Base-by-base conservation (phyloP, 2,329 filamentous ascomycete genomes). In the Aspergillus melleus region DNA sequence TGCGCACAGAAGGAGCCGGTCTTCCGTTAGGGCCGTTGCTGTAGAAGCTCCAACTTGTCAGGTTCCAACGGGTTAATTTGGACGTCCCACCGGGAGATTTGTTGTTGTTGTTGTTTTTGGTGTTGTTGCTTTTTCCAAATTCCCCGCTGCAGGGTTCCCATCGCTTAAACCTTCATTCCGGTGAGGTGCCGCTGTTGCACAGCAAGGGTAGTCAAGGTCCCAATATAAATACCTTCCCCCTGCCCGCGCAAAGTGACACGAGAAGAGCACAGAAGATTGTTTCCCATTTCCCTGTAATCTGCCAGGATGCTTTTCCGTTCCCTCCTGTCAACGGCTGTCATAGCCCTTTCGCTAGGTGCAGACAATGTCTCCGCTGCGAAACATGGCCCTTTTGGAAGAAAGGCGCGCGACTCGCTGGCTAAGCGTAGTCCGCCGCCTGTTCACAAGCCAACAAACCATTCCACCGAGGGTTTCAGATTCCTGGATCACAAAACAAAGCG, bases 321-420 rank as follows among this genome's bases (percentile, higher is more conserved):
- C 12, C 32, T 71, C n/a, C 42, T 72, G 52, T 66, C 65, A 19
- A 63, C 70, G 29, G 68, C 65, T 30, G 44, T 66, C 20, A 29
- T 72, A 26, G 65, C 64, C 6, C 50, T 70, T 14, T 65, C 65
- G 3, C 22, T 71, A 26, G 65, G 66, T 20, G 60, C 61, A 3
- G 68, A 67, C 10, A 46, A 61, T 22, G 67, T 58, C 9, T 56
- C 54, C 10, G 70, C 68, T 39, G 57, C 60, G 0, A 62, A 64
- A 16, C 67, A 71, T 61, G 71, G 71, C 14, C 70, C 66, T 0
- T 70, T 73, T 49, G 68, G 58, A 20, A 57, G 68, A 44, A 64
- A 61, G 20, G 61, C 67, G 49, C 71, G 70, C 29, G 64, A 62
- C 39, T 64, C 66, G 9, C 56, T 65, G 52, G 68, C 61, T 4